Conservation (phyloP, 1,284 basidiomycete species). For the Moesziomyces globuligerus region DNA sequence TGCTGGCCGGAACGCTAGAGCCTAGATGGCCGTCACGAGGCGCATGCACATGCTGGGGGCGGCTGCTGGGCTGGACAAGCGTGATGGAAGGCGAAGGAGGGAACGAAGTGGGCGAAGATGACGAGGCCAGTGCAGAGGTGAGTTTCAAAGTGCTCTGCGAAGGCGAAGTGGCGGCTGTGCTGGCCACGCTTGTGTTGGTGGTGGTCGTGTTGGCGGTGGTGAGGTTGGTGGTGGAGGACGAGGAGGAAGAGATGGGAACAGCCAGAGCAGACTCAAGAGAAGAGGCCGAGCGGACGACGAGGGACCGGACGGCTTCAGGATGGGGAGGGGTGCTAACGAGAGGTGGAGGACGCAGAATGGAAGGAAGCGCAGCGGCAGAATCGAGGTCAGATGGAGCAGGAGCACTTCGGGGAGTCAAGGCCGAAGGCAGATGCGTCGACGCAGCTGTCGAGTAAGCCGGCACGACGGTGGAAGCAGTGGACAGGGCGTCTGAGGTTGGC, state of each 20-base stretch:
- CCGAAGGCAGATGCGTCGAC: slow-evolving; percentile 18
- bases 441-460: slow-evolving; percentile 17
- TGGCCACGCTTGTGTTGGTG: slow-evolving; percentile 3
- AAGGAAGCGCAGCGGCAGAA: not conserved
- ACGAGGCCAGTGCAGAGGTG: not conserved
- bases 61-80: not conserved
- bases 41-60: not conserved
- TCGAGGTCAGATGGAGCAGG: not conserved
- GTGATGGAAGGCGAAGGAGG: not conserved
- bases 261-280: not conserved
- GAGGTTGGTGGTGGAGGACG: slow-evolving; percentile 15
- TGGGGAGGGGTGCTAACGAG: slow-evolving; percentile 2
- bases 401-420: slow-evolving; percentile 6
- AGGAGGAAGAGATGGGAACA: slow-evolving; percentile 11
- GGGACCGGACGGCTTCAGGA: not conserved
- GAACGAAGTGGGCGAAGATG: not conserved
- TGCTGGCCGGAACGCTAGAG: not conserved
- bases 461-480: not conserved
- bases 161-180: slow-evolving; percentile 21
- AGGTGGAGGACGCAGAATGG: slow-evolving; percentile 2
- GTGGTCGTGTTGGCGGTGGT: slow-evolving; percentile 4
- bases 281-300: slow-evolving; percentile 7
- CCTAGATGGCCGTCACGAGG: not conserved
- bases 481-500: not conserved
- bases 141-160: slow-evolving; percentile 23